Evolutionary conservation across 306 rosid genomes (phyloP).

Genomic region (Fagus sylvatica): DNA sequence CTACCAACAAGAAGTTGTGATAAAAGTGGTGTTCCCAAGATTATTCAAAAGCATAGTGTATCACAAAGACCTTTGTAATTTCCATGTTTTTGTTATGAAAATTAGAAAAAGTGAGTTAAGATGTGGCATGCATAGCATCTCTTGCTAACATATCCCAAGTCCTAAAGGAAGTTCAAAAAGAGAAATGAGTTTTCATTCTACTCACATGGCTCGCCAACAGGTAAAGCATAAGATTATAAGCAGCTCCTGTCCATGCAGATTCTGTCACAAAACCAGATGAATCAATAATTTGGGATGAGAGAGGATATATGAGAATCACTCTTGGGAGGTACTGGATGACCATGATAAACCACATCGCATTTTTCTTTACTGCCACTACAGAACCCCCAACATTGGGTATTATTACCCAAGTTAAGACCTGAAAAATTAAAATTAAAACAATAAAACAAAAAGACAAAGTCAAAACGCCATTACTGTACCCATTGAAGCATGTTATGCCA

Average conservation of each 20-base stretch:
- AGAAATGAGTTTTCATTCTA: neutral
- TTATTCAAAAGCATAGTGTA: no score
- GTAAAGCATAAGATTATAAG: slow-evolving; percentile 87
- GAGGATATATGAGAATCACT: slow-evolving; percentile 78
- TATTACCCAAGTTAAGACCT: slow-evolving; percentile 87
- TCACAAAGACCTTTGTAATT: no score
- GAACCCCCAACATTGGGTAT: slow-evolving; percentile 83
- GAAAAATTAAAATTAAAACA: neutral
- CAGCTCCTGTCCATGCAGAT: slow-evolving; percentile 99
- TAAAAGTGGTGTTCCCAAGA: no score
- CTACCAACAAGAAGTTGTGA: no score
- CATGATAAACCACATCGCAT: slow-evolving; percentile 70
- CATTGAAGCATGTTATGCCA: neutral
- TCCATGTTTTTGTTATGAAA: no score
- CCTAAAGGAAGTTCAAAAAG: no score
- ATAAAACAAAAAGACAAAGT: neutral
- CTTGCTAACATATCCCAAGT: no score
- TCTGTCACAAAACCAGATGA: slow-evolving; percentile 89
- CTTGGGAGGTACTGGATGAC: slow-evolving; percentile 85
- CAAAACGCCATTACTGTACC: neutral
- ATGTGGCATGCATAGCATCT: no score
- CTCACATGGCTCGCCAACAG: slow-evolving; percentile 99
- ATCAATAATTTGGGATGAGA: slow-evolving; percentile 83
- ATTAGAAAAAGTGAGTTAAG: no score
- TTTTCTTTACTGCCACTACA: slow-evolving; percentile 75